Evolutionary conservation across 345 rosid genomes (phyloP), one percentile per base, ranked within the genome.

Genomic region (Trapa bicornis): DNA sequence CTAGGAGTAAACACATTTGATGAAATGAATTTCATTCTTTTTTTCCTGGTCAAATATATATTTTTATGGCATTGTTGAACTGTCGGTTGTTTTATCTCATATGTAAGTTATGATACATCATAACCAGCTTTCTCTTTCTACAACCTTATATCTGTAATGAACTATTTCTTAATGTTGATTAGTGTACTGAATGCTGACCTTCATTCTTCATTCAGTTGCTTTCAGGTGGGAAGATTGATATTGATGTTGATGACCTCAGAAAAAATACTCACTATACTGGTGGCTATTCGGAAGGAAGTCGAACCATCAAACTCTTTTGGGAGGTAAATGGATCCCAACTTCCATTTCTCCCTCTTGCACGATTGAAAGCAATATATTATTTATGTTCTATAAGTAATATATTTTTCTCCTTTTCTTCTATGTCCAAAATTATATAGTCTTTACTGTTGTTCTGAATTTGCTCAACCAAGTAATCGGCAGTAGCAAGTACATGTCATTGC

Each of bases 191-290:
- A 54, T 54, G 38, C 63, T 58, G 63, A 58, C 32, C 14, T 32
- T 58, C 3, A 8, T 77, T 32, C 48, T 66, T 37, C 74, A 47
- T 73, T 65, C 88, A 93, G 97, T 80, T 93, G 75, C 96, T 93
- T 75, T 93, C 98, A 77, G 97, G 98, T 65, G 98, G 97, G 78
- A 85, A 83, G 68, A 85, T 80, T 79, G 97, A 93, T 71, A 90
- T 90, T 64, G 95, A 93, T 77, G 88, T 93, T 38, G 87, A 88
- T 75, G 99, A 93, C 76, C 72, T 93, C 67, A 83, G 86, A 77
- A 84, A 61, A 52, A 83, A 88, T 79, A 87, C 98, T 41, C 84
- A 82, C 73, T 88, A 93, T 80, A 83, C 96, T 60, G 97, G 97
- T 70, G 97, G 98, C 74, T 93, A 93, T 81, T 70, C 82, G 17